phyloP scores from a whole-genome alignment of 2,329 filamentous ascomycete species.

The Phaeosphaeriaceae sp. region DNA sequence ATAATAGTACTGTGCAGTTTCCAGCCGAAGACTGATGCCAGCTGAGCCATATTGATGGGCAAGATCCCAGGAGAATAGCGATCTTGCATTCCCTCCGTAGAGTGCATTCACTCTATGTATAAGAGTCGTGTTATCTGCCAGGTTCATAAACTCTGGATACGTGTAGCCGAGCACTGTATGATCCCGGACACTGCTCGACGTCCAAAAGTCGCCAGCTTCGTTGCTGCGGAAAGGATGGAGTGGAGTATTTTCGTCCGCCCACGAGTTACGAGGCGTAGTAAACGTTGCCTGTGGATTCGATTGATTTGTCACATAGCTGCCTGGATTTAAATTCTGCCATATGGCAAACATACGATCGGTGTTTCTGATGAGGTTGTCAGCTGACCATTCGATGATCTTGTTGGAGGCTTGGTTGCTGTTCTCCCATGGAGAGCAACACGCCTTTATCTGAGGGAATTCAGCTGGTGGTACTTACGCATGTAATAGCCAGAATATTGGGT shows the following conservation, averaged over 20 bases:
- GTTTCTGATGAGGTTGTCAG: conserved; percentile 55
- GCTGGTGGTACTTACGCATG: conserved; percentile 55
- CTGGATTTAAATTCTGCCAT: conserved; percentile 77
- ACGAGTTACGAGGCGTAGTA: conserved; percentile 62
- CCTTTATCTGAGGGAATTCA: too few species aligned
- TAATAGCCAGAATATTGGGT: conserved; percentile 81
- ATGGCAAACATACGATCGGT: conserved; percentile 78
- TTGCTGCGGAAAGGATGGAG: conserved; percentile 73
- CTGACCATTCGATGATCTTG: neutral
- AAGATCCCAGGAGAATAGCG: conserved; percentile 12
- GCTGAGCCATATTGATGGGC: neutral
- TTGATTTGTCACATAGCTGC: conserved; percentile 69
- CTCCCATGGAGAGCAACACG: too few species aligned
- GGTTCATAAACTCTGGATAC: conserved; percentile 68
- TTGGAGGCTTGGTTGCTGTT: too few species aligned
- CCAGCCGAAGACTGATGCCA: conserved; percentile 6
- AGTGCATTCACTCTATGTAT: conserved; percentile 66
- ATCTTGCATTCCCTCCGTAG: conserved; percentile 58
- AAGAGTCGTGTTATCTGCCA: conserved; percentile 43
- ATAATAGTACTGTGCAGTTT: conserved; percentile 59
- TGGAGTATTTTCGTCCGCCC: conserved; percentile 63
- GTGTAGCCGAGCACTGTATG: conserved; percentile 73
- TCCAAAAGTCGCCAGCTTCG: conserved; percentile 69
- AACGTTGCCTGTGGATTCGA: conserved; percentile 64
- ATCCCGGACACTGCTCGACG: conserved; percentile 66